These are phyloP conservation scores for Terfezia boudieri DNA, from an alignment of 495 filamentous ascomycete genomes.

Conservation along the genomic window DNA sequence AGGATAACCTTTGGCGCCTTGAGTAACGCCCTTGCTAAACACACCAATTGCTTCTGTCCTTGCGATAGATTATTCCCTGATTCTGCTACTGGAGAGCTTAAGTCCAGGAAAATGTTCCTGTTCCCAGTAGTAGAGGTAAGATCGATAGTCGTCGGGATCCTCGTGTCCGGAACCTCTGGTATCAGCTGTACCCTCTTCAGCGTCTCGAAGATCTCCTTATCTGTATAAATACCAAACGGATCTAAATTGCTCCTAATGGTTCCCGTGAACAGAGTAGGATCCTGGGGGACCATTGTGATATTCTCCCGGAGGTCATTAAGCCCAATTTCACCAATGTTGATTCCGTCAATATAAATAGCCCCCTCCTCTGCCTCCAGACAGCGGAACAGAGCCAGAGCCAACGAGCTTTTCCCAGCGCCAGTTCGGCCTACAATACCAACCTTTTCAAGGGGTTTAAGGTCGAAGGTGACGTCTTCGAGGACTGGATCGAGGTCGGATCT, in stretches of 20 bases:
- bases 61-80: constrained; percentile 93
- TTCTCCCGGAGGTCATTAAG: constrained; percentile 76
- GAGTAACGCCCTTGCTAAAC: constrained; percentile 80
- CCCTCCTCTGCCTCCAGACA: constrained; percentile 85
- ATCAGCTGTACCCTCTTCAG: constrained; percentile 84
- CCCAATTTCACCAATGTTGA: constrained; percentile 76
- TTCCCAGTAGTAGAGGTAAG: constrained; percentile 29
- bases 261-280: constrained; percentile 81
- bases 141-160: not conserved
- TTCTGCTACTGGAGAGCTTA: constrained; percentile 66
- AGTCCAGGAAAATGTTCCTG: constrained; percentile 83
- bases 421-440: constrained; percentile 94
- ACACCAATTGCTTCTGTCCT: constrained; percentile 79
- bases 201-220: constrained; percentile 73
- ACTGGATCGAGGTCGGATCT: constrained; percentile 70
- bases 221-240: constrained; percentile 75
- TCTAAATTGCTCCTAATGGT: constrained; percentile 91
- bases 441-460: constrained; percentile 69
- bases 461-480: constrained; percentile 62
- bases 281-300: constrained; percentile 96
- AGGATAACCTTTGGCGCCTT: constrained; percentile 79
- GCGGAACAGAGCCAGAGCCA: constrained; percentile 88
- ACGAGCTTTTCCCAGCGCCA: constrained; percentile 89
- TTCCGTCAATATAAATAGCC: constrained; percentile 69
- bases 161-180: constrained; percentile 4